Conservation (phyloP, 1,284 basidiomycete species). For the Moesziomyces antarcticus region DNA sequence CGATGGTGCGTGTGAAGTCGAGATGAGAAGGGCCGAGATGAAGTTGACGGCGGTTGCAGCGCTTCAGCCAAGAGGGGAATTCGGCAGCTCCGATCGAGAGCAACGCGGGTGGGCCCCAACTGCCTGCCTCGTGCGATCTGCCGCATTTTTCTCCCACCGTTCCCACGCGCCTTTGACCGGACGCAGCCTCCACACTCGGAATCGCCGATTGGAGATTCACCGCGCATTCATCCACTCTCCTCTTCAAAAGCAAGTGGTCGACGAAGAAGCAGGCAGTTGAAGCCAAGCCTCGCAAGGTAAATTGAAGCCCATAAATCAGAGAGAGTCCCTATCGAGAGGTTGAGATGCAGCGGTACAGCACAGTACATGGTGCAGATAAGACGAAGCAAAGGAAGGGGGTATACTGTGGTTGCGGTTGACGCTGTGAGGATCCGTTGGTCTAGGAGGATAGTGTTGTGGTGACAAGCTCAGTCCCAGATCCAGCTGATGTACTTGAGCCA, state of each 20-base stretch:
- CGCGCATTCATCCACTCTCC: no score
- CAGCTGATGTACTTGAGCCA: slow-evolving; percentile 36
- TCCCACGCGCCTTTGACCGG: not conserved
- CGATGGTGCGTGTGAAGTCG: not conserved
- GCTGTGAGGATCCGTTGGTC: not conserved
- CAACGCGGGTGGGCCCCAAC: not conserved
- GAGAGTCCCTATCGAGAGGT: not conserved
- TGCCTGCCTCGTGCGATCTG: not conserved
- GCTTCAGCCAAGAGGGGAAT: not conserved
- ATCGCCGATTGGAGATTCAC: not conserved
- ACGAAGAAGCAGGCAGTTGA: not conserved
- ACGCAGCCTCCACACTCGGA: not conserved
- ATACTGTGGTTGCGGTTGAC: slow-evolving; percentile 2
- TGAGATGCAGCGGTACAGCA: not conserved
- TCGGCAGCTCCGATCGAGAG: not conserved
- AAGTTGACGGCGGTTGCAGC: not conserved
- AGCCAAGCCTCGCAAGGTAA: not conserved
- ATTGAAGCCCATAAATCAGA: no score
- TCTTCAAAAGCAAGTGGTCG: no score
- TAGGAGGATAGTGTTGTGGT: not conserved
- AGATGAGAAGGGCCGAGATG: not conserved
- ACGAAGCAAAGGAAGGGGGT: not conserved
- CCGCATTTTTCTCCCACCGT: not conserved
- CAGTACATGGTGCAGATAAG: not conserved
- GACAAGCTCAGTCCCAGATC: slow-evolving; percentile 33